phyloP scores from a whole-genome alignment of 2,329 filamentous ascomycete species.

The Calycina herbarum region DNA sequence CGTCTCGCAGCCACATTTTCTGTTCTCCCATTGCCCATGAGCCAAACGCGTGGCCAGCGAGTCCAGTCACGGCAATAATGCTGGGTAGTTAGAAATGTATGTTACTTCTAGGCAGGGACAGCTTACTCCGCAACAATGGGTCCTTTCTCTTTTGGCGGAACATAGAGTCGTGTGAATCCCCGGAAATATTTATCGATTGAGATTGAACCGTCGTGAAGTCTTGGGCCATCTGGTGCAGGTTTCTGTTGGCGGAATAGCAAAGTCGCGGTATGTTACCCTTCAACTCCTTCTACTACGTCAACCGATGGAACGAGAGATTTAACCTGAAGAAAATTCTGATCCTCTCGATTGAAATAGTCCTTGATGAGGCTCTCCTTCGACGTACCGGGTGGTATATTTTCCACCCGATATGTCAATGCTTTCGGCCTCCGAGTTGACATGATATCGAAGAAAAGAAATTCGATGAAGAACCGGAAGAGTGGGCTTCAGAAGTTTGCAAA shows the following conservation, averaged over 20 bases:
- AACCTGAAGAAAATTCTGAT: not conserved
- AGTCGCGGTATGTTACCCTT: not conserved
- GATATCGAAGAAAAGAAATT: too few relatives aligned
- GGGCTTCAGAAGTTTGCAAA: too few relatives aligned
- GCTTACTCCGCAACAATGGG: constrained; percentile 3
- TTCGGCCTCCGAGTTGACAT: not conserved
- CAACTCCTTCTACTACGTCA: not conserved
- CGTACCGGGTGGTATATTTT: constrained; percentile 14
- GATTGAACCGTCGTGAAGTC: constrained; percentile 7
- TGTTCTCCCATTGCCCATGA: constrained; percentile 41
- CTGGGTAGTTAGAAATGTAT: not conserved
- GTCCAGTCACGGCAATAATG: constrained; percentile 44
- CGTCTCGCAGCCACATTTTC: constrained; percentile 41
- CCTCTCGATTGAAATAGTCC: not conserved
- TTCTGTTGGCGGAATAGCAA: not conserved
- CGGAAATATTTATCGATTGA: constrained; percentile 9
- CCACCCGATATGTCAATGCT: constrained; percentile 6
- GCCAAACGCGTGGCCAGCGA: constrained; percentile 41
- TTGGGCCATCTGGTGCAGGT: not conserved
- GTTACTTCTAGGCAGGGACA: too few relatives aligned
- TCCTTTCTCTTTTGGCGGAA: constrained; percentile 2
- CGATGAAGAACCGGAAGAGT: too few relatives aligned
- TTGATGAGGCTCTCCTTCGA: constrained; percentile 13
- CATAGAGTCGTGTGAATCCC: constrained; percentile 16
- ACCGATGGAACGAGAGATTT: constrained; percentile 1